Evolutionary conservation across 257 asterid species (phyloP).

Genomic region (Solanum phureja): DNA sequence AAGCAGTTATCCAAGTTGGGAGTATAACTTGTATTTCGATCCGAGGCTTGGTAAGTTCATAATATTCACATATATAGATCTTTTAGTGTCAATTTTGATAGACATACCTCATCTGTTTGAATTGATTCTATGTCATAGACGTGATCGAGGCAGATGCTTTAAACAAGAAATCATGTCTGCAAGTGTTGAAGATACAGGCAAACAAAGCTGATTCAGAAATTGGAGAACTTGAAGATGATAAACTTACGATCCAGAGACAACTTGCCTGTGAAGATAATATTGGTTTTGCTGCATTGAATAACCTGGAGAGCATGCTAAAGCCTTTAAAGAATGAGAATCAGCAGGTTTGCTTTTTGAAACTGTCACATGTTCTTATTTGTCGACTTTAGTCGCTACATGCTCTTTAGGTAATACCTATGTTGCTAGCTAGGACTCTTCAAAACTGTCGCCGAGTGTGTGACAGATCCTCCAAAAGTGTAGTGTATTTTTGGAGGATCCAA

Average conservation of each 20-base stretch:
- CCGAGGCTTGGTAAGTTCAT: neutral
- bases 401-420: neutral
- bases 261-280: neutral
- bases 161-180: neutral
- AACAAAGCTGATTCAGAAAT: constrained; percentile 1
- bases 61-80: neutral
- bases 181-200: neutral
- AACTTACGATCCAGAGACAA: neutral
- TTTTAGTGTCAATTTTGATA: neutral
- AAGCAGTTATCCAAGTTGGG: neutral
- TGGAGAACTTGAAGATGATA: neutral
- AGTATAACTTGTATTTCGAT: neutral
- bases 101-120: neutral
- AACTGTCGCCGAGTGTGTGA: neutral
- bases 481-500: neutral
- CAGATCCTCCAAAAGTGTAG: neutral
- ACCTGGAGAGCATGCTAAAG: neutral
- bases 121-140: neutral
- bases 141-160: constrained; percentile 2
- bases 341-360: neutral
- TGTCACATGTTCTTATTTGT: neutral
- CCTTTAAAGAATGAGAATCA: neutral
- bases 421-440: neutral
- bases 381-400: neutral
- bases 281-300: neutral